Conservation (phyloP, 2,329 filamentous ascomycete genomes). For the Tolypocladium guangdongense region DNA sequence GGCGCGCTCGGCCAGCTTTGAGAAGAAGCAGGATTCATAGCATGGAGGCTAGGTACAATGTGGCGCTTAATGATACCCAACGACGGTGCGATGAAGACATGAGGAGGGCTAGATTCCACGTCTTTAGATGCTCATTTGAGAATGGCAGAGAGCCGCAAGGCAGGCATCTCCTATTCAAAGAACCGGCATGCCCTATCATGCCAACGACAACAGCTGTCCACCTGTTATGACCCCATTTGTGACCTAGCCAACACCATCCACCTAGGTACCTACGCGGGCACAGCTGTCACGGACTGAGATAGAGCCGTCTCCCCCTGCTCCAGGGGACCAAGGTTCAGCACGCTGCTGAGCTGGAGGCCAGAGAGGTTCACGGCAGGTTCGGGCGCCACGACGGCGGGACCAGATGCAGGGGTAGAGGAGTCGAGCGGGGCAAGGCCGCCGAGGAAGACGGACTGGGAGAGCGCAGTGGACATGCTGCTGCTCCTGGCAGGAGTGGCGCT, state of each 20-base stretch:
- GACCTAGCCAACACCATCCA: not conserved
- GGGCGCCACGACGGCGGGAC: conserved; percentile 8
- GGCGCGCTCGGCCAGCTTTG: conserved; percentile 22
- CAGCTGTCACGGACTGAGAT: not conserved
- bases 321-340: conserved; percentile 30
- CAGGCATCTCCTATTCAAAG: not conserved
- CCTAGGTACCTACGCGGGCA: not conserved
- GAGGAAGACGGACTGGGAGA: not conserved
- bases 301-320: not conserved
- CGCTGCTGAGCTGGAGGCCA: conserved; percentile 29
- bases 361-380: conserved; percentile 24
- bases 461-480: not conserved
- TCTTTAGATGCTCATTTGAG: not conserved
- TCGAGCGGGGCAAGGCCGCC: not conserved
- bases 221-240: not conserved
- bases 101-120: not conserved
- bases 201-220: not conserved
- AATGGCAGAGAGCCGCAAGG: not conserved
- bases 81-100: not conserved
- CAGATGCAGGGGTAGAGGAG: conserved; percentile 6
- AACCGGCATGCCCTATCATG: not conserved
- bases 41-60: not conserved
- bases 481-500: not conserved
- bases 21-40: conserved; percentile 10
- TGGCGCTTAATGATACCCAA: not conserved